These are phyloP conservation scores for Colletotrichum neosansevieriae DNA, from an alignment of 2,329 filamentous ascomycete genomes.

Conservation along the genomic window DNA sequence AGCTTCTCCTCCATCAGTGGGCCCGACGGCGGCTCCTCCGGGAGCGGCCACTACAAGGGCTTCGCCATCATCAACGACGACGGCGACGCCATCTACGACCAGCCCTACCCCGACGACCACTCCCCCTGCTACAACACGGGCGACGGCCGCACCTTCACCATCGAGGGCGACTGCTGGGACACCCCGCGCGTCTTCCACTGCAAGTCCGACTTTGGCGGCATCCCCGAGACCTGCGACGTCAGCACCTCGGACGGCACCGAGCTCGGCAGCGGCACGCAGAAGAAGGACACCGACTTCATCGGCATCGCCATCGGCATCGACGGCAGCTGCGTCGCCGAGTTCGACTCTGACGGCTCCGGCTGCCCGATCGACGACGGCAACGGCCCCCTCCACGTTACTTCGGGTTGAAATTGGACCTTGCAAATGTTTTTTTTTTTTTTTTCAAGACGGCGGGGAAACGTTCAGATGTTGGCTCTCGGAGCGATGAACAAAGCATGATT, in stretches of 20 bases:
- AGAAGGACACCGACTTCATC: slow-evolving; percentile 23
- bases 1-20: slow-evolving; percentile 8
- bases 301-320: not conserved
- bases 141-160: slow-evolving; percentile 24
- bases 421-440: no score
- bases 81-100: slow-evolving; percentile 24
- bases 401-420: not conserved
- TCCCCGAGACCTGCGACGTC: slow-evolving; percentile 6
- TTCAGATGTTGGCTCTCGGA: no score
- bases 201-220: slow-evolving; percentile 20
- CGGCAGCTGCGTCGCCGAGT: slow-evolving; percentile 6
- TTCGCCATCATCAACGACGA: slow-evolving; percentile 24
- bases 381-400: not conserved
- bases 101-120: slow-evolving; percentile 4
- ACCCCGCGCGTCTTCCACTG: slow-evolving; percentile 13
- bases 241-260: not conserved
- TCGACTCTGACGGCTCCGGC: slow-evolving; percentile 7
- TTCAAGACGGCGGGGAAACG: no score
- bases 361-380: slow-evolving; percentile 8
- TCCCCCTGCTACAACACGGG: slow-evolving; percentile 24
- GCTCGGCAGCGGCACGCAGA: slow-evolving; percentile 15
- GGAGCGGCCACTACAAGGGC: slow-evolving; percentile 9
- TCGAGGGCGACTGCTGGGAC: slow-evolving; percentile 24
- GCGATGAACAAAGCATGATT: no score
- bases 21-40: not conserved